Base-by-base conservation (phyloP, 192 early-diverging fungal genomes). In the Podila horticola region DNA sequence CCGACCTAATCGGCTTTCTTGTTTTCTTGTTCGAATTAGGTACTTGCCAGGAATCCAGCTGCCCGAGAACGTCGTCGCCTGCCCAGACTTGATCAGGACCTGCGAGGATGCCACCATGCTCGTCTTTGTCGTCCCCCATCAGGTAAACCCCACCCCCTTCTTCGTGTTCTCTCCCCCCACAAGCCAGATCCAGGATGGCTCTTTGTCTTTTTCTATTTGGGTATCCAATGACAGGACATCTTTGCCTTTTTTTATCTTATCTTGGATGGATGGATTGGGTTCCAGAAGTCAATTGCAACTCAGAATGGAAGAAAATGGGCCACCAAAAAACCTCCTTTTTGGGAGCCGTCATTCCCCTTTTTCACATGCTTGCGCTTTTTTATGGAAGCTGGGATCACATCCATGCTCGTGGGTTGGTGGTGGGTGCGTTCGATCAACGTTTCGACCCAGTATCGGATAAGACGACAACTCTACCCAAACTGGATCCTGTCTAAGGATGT, bases 71-170 rank as follows among this genome's bases (percentile, higher is more conserved):
- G 85, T 99, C 17, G 86, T 91, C 11, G 97, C 97, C 9, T 88
- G 91, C 38, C 89, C 97, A 3, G 93, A 97, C 75, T 74, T 98
- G 7, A 75, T 89, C 8, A 84, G 94, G 55, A 89, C 94, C 4
- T 92, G 93, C 58, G 75, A 91, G 67, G 94, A 85, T 69, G 95
- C 97, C 8, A 96, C 93, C 22, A 85, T 97, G 38, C 87, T 99
- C 29, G 90, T 99, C 48, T 95, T 99, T 82, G 96, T 98, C 12
- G 87, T 98, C 59, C 97, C 97, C 51, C 96, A 98, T 84, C 95
- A 97, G 86, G 87, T 87, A 19, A 59, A 31, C 33, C 22, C 19
- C 36, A 33, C 28, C 48, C 15, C 48, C 13, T 10, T 29, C 51
- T 55, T 66, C 41, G n/a, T n/a, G n/a, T 52, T 38, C 38, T 24